Evolutionary conservation across 148 eudicot species (phyloP).

Genomic region (Rhododendron vialii): DNA sequence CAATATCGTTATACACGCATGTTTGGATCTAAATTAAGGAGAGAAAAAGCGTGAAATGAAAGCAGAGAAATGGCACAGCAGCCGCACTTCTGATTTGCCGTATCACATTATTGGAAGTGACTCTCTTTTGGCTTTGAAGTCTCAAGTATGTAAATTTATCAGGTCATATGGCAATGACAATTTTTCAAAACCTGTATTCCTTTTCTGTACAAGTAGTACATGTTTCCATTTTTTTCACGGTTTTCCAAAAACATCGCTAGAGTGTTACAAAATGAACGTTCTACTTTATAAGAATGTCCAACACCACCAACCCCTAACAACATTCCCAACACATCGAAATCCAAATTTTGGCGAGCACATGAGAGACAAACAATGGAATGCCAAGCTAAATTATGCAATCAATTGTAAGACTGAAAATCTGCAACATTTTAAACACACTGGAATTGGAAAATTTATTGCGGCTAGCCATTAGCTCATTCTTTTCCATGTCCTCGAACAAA

Average conservation of each 20-base stretch:
- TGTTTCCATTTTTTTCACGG: background rate
- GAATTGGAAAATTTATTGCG: background rate
- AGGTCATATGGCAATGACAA: background rate
- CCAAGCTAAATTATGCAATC: background rate
- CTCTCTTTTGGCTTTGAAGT: background rate
- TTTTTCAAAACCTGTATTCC: background rate
- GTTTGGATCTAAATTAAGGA: background rate
- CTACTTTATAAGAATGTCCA: background rate
- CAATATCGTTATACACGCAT: background rate
- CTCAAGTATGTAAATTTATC: background rate
- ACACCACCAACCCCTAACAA: background rate
- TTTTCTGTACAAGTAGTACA: background rate
- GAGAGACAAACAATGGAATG: background rate
- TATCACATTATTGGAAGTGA: background rate
- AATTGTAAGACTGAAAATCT: background rate
- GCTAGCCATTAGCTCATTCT: background rate
- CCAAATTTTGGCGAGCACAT: background rate
- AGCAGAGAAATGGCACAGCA: background rate
- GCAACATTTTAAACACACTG: background rate
- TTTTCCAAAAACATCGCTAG: too few species aligned
- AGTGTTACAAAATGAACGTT: background rate
- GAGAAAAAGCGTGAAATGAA: background rate
- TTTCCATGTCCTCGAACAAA: constrained; percentile 1
- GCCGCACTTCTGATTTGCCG: background rate
- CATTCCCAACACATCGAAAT: background rate